Percentiles rank a stretch among this genome's conserved stretches.
These are phyloP conservation scores for Vitellaria paradoxa DNA, from an alignment of 179 eudicot species.

Conservation along the genomic window DNA sequence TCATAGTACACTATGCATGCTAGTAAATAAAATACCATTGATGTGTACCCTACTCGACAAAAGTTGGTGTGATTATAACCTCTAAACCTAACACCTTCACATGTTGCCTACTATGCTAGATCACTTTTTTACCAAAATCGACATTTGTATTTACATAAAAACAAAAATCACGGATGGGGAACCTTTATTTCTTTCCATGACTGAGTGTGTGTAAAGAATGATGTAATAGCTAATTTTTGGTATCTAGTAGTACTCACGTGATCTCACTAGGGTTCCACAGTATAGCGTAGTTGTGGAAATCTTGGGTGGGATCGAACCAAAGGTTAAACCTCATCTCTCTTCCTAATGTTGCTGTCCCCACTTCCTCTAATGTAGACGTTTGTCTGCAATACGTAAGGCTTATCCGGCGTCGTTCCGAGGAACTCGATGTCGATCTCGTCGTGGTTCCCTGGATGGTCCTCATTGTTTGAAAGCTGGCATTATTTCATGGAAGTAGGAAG, in stretches of 20 bases:
- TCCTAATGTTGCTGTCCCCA: constrained; percentile 73
- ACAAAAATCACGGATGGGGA: too few relatives aligned
- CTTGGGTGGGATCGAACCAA: constrained; percentile 84
- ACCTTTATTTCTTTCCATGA: too few relatives aligned
- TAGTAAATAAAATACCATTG: neutral
- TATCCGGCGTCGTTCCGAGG: constrained; percentile 62
- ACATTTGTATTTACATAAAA: too few relatives aligned
- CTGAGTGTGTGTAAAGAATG: neutral
- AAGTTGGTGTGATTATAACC: neutral
- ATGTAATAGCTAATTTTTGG: neutral
- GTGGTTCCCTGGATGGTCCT: constrained; percentile 69
- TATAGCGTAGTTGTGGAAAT: constrained; percentile 74
- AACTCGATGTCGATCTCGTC: constrained; percentile 88
- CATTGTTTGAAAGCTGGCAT: constrained; percentile 67
- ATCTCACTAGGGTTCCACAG: constrained; percentile 75
- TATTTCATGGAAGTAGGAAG: neutral
- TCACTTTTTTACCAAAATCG: too few relatives aligned
- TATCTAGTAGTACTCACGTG: constrained; percentile 40
- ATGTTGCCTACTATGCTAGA: neutral
- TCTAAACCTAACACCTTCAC: neutral
- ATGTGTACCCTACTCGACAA: neutral
- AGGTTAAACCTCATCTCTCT: constrained; percentile 78
- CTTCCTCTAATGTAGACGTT: constrained; percentile 77
- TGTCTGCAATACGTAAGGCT: constrained; percentile 73
- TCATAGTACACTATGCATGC: neutral